A percentile compares a stretch with the other conserved stretches of the same genome.
phyloP scores from a whole-genome alignment of 2,329 filamentous ascomycete genomes.

The Colletotrichum cuscutae region DNA sequence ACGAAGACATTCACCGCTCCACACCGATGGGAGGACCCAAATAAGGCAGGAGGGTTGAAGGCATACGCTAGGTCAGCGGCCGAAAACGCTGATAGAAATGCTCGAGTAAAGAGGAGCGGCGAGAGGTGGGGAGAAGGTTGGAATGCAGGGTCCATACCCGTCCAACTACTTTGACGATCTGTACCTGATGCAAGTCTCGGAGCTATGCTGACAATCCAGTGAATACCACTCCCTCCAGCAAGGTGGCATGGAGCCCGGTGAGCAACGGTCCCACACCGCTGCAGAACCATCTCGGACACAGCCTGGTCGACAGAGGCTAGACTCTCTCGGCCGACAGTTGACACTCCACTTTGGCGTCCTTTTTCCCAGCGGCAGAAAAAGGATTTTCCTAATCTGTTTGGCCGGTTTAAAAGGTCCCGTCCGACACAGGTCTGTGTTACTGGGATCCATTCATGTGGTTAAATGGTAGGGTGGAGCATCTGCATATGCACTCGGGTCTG shows the following conservation, averaged over 20 bases:
- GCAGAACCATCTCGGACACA: slow-evolving; percentile 22
- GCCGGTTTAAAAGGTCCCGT: slow-evolving; percentile 5
- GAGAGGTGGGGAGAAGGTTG: slow-evolving; percentile 3
- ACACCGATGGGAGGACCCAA: slow-evolving; percentile 2
- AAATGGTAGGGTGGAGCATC: slow-evolving; percentile 19
- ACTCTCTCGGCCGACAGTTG: slow-evolving; percentile 23
- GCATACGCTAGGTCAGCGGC: background rate
- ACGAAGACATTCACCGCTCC: slow-evolving; percentile 6
- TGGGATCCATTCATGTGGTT: slow-evolving; percentile 27
- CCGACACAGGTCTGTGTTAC: slow-evolving; percentile 4
- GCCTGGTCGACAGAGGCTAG: slow-evolving; percentile 28
- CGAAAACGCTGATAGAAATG: background rate
- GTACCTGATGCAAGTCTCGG: slow-evolving; percentile 28
- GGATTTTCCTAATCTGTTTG: slow-evolving; percentile 18
- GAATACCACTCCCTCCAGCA: background rate
- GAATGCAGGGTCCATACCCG: slow-evolving; percentile 28
- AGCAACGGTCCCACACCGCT: slow-evolving; percentile 27
- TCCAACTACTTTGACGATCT: slow-evolving; percentile 20
- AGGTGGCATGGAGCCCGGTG: slow-evolving; percentile 19
- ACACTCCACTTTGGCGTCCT: slow-evolving; percentile 6
- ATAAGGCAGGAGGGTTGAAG: background rate
- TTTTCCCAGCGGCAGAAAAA: slow-evolving; percentile 8
- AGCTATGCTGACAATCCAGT: slow-evolving; percentile 12
- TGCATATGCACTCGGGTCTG: slow-evolving; percentile 31
- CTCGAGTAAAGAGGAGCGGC: background rate